A percentile compares a stretch with the other conserved stretches of the same genome.
These are phyloP conservation scores for Trebouxia sp. DNA, from an alignment of 139 green algal species.

Conservation along the genomic window DNA sequence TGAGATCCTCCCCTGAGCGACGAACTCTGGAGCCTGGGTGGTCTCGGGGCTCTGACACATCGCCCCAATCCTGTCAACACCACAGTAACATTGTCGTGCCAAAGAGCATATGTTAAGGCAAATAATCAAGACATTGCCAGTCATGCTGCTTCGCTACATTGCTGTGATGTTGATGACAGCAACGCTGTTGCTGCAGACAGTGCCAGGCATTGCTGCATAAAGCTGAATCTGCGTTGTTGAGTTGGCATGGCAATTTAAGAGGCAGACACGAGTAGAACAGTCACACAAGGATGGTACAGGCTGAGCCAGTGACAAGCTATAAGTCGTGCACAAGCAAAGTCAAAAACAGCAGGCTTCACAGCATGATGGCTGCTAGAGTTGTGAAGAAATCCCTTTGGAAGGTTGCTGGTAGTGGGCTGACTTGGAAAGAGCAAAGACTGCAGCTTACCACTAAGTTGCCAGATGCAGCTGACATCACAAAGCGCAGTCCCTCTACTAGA, in stretches of 20 bases:
- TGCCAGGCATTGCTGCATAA: too few species aligned
- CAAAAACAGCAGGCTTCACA: too few species aligned
- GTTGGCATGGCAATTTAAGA: too few species aligned
- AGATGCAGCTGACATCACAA: constrained; percentile 55
- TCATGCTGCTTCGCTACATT: too few species aligned
- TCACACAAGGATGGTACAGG: neutral
- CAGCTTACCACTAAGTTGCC: constrained; percentile 19
- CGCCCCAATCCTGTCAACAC: constrained; percentile 52
- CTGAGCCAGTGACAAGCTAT: neutral
- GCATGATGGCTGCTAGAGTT: too few species aligned
- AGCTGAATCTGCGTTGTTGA: too few species aligned
- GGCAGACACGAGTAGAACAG: too few species aligned
- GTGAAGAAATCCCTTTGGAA: too few species aligned
- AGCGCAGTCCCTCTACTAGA: constrained; percentile 69
- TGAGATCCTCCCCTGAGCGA: constrained; percentile 23
- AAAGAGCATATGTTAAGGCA: neutral
- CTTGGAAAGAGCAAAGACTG: too few species aligned
- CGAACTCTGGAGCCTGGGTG: constrained; percentile 36
- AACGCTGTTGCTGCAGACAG: too few species aligned
- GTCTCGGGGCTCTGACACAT: constrained; percentile 41
- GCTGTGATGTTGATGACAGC: too few species aligned
- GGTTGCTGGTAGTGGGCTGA: constrained; percentile 13
- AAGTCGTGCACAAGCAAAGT: neutral
- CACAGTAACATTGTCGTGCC: neutral
- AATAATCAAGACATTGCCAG: neutral